Evolutionary conservation across 176 grass and related monocot species (phyloP), one percentile per base, ranked within the genome.

Genomic region (Phragmites australis): DNA sequence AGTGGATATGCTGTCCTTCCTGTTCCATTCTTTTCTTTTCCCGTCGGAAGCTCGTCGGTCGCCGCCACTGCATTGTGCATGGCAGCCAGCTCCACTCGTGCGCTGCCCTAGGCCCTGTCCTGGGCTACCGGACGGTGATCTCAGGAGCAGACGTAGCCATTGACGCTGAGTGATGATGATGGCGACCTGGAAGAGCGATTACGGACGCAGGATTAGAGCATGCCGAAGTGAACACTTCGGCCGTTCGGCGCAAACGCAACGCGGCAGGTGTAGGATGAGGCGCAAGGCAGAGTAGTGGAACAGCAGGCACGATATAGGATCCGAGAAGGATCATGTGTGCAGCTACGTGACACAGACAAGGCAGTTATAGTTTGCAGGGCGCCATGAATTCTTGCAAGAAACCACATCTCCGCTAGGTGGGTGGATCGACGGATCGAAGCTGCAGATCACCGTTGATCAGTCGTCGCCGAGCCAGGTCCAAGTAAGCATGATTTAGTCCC

Each of bases 401-500:
- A 9, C 1, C 32, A 14, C 32, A 23, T 42, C 72, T 26, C 21
- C 8, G 8, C 5, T 46, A 0, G 58, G 42, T 51, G 76, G 44
- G 6, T 14, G 32, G 1, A 3, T 53, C 1, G 63, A 27, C 43
- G 8, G 80, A 59, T 18, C 37, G 55, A 64, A 31, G 59, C 70
- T 66, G 48, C 46, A 75, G 34, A 25, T 45, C 34, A 23, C 12
- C 77, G 17, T 11, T 12, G 18, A 25, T 18, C 23, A 15, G 23
- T 52, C 55, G 23, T 47, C 23, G 30, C 18, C 58, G 19, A 23
- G 12, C 53, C 8, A n/a, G 40, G 55, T 50, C 68, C 41, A 18
- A 56, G 13, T 22, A 42, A 65, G 70, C 59, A 65, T 84, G 61
- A 57, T 76, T 76, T 47, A 26, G 60, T 40, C 60, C 60, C 47